Evolutionary conservation across 1,139 yeast genomes (phyloP), one percentile per base, ranked within the genome.

Genomic region (Blastobotrys proliferans): DNA sequence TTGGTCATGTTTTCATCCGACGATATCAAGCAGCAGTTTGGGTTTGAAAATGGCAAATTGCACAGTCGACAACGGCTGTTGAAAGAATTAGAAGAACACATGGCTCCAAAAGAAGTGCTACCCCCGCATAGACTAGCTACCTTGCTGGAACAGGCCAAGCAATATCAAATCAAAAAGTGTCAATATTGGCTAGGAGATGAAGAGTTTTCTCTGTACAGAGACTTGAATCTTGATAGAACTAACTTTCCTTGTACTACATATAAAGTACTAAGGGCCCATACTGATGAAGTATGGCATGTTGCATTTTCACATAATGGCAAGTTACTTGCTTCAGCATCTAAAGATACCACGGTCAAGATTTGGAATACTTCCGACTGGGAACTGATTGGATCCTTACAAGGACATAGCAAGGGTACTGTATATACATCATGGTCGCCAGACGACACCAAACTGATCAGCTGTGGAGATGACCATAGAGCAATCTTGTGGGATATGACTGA

Each of bases 271-370:
- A 58, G 66, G 2, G 68, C 71, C 58, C 10, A 52, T 57, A 64
- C 69, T 0, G 80, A 83, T 53, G 96, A 90, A 59, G 94, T 86
- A 5, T 90, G 97, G 97, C 83, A 73, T 57, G 70, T 83, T 13
- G 77, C 77, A 47, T 88, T 86, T 58, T 83, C 94, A 2, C 86
- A 88, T 32, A 74, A 76, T 63, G 97, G 97, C 1, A 72, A 71
- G 47, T 80, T 69, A 51, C 66, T 90, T 40, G 95, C 87, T 8
- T 77, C 92, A 0, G 86, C 92, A 0, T 81, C 94, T 8, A 74
- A 79, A 17, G 94, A 86, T 56, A 74, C 80, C 3, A 70, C 74
- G 24, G 69, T 87, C 28, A 67, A 11, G 17, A 31, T 79, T 25
- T 69, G 88, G 14, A 86, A 82, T 1, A 32, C 25, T 17, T 66